These are phyloP conservation scores for Sherardia arvensis DNA, from an alignment of 257 asterid genomes.

Conservation along the genomic window DNA sequence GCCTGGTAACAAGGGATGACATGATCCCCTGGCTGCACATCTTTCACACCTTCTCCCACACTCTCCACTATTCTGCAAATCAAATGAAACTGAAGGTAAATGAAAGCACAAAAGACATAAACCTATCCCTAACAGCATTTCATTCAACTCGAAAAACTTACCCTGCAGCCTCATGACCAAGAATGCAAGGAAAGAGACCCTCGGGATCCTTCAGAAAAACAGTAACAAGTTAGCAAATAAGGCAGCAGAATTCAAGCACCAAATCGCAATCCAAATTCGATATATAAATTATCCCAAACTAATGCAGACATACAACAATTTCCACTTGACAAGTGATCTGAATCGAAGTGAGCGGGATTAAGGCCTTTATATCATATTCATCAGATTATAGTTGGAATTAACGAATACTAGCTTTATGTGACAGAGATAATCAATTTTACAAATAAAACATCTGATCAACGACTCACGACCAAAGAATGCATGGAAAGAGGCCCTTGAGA, in stretches of 20 bases:
- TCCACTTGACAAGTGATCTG: neutral
- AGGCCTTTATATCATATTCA: neutral
- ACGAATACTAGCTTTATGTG: neutral
- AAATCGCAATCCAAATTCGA: neutral
- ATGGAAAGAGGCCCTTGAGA: constrained; percentile 99
- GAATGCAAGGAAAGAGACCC: constrained; percentile 97
- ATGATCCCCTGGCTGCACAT: constrained; percentile 87
- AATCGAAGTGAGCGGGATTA: neutral
- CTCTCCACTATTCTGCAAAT: constrained; percentile 67
- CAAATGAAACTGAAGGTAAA: neutral
- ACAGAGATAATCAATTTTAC: neutral
- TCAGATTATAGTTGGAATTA: too few relatives aligned
- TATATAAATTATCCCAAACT: neutral
- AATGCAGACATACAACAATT: neutral
- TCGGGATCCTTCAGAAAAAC: constrained; percentile 83
- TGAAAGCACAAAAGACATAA: neutral
- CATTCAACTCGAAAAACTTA: constrained; percentile 15
- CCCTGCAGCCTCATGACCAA: constrained; percentile 99
- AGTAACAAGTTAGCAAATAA: constrained; percentile 9
- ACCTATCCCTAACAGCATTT: neutral
- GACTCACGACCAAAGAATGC: constrained; percentile 97
- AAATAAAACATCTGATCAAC: neutral
- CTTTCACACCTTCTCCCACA: constrained; percentile 94
- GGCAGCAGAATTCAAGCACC: neutral
- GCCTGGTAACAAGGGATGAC: constrained; percentile 99